phyloP scores from a whole-genome alignment of 106 monocot species.

The Allium sativum region DNA sequence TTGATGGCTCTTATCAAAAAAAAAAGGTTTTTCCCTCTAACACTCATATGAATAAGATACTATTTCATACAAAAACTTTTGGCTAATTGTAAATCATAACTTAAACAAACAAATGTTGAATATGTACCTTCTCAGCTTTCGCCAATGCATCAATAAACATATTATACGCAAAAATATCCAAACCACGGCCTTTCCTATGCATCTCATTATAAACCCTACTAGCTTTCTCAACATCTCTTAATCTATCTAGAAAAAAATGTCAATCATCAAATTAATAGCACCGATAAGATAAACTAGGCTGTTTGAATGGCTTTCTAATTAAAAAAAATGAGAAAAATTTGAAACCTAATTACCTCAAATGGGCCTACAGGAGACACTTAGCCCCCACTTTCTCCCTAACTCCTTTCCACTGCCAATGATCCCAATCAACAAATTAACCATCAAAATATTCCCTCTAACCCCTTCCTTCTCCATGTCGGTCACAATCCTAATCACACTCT shows the following conservation, averaged over 20 bases:
- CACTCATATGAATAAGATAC: too few relatives aligned
- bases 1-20: too few relatives aligned
- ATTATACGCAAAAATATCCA: conserved; percentile 95
- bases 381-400: conserved; percentile 65
- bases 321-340: too few relatives aligned
- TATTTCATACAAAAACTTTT: too few relatives aligned
- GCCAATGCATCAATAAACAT: conserved; percentile 88
- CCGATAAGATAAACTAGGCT: too few relatives aligned
- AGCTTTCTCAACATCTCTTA: conserved; percentile 44
- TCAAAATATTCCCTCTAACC: conserved; percentile 68
- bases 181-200: conserved; percentile 61
- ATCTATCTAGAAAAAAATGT: too few relatives aligned
- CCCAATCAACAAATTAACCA: conserved; percentile 73
- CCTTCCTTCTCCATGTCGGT: conserved; percentile 71
- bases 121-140: conserved; percentile 65
- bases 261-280: too few relatives aligned
- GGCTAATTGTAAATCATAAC: too few relatives aligned
- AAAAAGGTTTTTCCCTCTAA: too few relatives aligned
- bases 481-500: conserved; percentile 25
- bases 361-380: conserved; percentile 82
- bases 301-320: too few relatives aligned
- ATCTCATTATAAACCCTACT: conserved; percentile 60
- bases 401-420: conserved; percentile 29
- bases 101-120: not conserved
- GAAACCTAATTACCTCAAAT: conserved; percentile 30